Conservation (phyloP, 306 rosid genomes). For the Gynostemma pentaphyllum region DNA sequence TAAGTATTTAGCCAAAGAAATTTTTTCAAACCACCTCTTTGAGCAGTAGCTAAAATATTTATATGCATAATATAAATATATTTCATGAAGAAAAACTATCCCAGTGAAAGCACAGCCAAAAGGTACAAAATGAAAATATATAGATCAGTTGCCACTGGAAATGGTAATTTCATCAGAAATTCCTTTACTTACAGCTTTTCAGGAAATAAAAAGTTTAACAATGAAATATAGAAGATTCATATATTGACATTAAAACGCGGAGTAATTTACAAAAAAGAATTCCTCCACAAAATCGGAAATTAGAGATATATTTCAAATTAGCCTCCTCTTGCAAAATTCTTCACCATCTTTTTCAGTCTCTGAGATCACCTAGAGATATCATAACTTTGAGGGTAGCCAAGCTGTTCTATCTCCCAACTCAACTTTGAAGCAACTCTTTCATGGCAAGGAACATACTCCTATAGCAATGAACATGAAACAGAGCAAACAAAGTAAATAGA, state of each 20-base stretch:
- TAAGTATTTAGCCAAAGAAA: too few relatives aligned
- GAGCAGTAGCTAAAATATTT: too few relatives aligned
- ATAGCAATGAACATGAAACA: background rate
- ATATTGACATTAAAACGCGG: slow-evolving; percentile 29
- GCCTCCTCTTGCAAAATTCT: slow-evolving; percentile 50
- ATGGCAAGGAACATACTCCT: slow-evolving; percentile 92
- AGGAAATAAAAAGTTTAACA: background rate
- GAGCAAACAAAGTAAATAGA: background rate
- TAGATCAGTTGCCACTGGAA: background rate
- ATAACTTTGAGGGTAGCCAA: slow-evolving; percentile 52
- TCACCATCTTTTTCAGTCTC: slow-evolving; percentile 18
- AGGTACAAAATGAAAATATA: background rate
- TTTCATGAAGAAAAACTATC: too few relatives aligned
- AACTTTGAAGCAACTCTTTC: slow-evolving; percentile 88
- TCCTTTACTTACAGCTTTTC: slow-evolving; percentile 1
- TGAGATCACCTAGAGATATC: slow-evolving; percentile 51
- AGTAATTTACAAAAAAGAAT: slow-evolving; percentile 45
- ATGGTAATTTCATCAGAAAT: background rate
- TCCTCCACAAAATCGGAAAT: slow-evolving; percentile 21
- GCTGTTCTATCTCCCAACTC: slow-evolving; percentile 78
- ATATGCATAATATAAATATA: too few relatives aligned
- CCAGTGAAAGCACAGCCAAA: background rate
- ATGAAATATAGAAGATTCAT: slow-evolving; percentile 33
- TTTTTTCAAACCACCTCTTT: too few relatives aligned
- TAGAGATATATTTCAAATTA: slow-evolving; percentile 19